A percentile compares a stretch with the other conserved stretches of the same genome.
Conservation (phyloP, 495 filamentous ascomycete species). For the Bathelium albidoporum region DNA sequence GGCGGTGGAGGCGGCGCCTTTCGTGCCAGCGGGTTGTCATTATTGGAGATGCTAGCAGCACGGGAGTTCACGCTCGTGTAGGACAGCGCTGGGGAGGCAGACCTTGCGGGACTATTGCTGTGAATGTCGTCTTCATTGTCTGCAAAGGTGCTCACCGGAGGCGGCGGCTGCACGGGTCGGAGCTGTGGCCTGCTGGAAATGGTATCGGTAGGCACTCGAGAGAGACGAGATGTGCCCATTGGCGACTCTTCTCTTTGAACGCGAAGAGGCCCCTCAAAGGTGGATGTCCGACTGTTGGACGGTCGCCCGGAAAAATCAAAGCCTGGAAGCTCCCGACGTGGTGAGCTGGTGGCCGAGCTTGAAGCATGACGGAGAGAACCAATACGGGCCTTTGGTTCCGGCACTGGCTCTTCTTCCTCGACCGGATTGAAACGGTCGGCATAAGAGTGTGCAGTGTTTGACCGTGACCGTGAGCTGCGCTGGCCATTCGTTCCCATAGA, state of each 20-base stretch:
- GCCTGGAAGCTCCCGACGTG: slow-evolving; percentile 26
- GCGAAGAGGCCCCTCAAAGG: slow-evolving; percentile 49
- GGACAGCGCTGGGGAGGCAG: slow-evolving; percentile 53
- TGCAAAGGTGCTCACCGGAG: slow-evolving; percentile 37
- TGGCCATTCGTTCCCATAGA: not conserved
- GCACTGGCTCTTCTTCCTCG: slow-evolving; percentile 51
- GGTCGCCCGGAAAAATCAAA: slow-evolving; percentile 36
- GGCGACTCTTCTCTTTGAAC: slow-evolving; percentile 41
- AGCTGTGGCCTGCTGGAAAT: slow-evolving; percentile 33
- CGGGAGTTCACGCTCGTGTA: slow-evolving; percentile 50
- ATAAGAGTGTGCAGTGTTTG: slow-evolving; percentile 53
- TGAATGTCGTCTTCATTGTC: slow-evolving; percentile 54
- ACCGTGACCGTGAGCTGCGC: slow-evolving; percentile 33
- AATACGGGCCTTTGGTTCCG: slow-evolving; percentile 36
- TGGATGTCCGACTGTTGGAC: slow-evolving; percentile 37
- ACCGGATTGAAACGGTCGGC: slow-evolving; percentile 46
- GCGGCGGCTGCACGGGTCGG: slow-evolving; percentile 32
- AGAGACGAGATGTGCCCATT: slow-evolving; percentile 35
- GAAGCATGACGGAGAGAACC: slow-evolving; percentile 41
- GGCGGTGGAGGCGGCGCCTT: slow-evolving; percentile 76
- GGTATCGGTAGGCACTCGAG: slow-evolving; percentile 51
- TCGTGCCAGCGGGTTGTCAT: slow-evolving; percentile 31
- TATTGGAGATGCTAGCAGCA: slow-evolving; percentile 41
- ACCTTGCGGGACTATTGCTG: slow-evolving; percentile 46
- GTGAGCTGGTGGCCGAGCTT: slow-evolving; percentile 23